These are phyloP conservation scores for Rhizophora apiculata DNA, from an alignment of 345 rosid species.

Conservation along the genomic window DNA sequence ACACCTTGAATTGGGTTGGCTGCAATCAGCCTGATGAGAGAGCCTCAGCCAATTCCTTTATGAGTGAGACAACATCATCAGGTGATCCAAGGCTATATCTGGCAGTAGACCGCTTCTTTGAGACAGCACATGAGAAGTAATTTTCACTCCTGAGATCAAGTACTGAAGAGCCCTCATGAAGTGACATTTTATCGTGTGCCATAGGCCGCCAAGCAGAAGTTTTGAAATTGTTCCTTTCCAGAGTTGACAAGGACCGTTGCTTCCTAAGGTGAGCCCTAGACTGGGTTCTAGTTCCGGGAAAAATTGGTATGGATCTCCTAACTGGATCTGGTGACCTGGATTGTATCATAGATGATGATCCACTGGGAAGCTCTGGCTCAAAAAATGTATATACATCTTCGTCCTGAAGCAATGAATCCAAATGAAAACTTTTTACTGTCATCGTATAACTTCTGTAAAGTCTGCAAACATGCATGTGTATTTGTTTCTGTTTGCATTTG, in stretches of 20 bases:
- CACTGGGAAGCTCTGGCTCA: conserved; percentile 52
- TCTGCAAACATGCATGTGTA: too few species aligned
- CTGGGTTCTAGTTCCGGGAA: conserved; percentile 11
- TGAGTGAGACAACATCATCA: conserved; percentile 39
- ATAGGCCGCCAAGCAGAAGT: conserved; percentile 32
- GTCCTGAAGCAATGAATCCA: conserved; percentile 38
- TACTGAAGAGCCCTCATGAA: conserved; percentile 50
- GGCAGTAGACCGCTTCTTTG: conserved; percentile 46
- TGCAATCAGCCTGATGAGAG: conserved; percentile 11
- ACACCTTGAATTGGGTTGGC: too few species aligned
- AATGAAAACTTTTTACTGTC: background rate
- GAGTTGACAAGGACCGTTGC: conserved; percentile 40
- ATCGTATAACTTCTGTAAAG: too few species aligned
- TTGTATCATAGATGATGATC: conserved; percentile 3
- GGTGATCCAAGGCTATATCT: conserved; percentile 45
- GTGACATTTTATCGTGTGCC: conserved; percentile 21
- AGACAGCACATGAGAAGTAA: conserved; percentile 59
- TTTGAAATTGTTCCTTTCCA: conserved; percentile 24
- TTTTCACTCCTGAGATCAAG: conserved; percentile 51
- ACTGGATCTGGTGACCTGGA: conserved; percentile 19
- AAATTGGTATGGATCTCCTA: conserved; percentile 8
- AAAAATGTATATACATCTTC: conserved; percentile 57
- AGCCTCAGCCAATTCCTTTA: conserved; percentile 31
- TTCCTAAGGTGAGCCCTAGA: conserved; percentile 33
- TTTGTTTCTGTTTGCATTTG: too few species aligned